These are phyloP conservation scores for Erythrobasidium hasegawianum DNA, from an alignment of 1,284 basidiomycete species.

Conservation along the genomic window DNA sequence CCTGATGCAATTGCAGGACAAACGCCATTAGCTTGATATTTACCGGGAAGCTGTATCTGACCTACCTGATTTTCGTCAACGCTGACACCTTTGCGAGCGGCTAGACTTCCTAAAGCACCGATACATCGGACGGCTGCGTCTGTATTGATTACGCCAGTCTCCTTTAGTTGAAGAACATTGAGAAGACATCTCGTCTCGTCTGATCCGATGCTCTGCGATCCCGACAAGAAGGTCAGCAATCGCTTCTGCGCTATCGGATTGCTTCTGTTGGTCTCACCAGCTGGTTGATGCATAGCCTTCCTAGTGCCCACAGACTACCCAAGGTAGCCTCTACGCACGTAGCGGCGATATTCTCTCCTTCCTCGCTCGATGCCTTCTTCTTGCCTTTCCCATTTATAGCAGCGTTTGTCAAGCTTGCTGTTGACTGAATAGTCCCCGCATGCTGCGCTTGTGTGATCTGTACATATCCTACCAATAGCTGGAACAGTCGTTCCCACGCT, in stretches of 20 bases:
- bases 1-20: too few species aligned
- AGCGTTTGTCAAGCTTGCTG: not conserved
- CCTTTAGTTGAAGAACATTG: slow-evolving; percentile 2
- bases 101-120: slow-evolving; percentile 75
- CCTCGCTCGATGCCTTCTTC: slow-evolving; percentile 1
- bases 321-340: slow-evolving; percentile 50
- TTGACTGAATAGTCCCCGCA: not conserved
- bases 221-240: too few species aligned
- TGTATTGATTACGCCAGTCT: slow-evolving; percentile 1
- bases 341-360: slow-evolving; percentile 16
- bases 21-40: too few species aligned
- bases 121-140: slow-evolving; percentile 48
- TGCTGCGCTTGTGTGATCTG: not conserved
- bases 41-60: too few species aligned
- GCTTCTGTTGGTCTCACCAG: slow-evolving; percentile 58
- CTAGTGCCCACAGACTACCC: slow-evolving; percentile 52
- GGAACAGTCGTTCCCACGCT: slow-evolving; percentile 24
- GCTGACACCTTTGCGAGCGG: slow-evolving; percentile 60
- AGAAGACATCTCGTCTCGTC: slow-evolving; percentile 27
- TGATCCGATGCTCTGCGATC: slow-evolving; percentile 9
- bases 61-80: slow-evolving; percentile 69
- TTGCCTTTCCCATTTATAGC: not conserved
- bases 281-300: slow-evolving; percentile 47
- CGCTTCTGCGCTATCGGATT: too few species aligned
- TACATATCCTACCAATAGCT: slow-evolving; percentile 13